phyloP scores from a whole-genome alignment of 371 early-diverging fungal species.

The Ordospora colligata region DNA sequence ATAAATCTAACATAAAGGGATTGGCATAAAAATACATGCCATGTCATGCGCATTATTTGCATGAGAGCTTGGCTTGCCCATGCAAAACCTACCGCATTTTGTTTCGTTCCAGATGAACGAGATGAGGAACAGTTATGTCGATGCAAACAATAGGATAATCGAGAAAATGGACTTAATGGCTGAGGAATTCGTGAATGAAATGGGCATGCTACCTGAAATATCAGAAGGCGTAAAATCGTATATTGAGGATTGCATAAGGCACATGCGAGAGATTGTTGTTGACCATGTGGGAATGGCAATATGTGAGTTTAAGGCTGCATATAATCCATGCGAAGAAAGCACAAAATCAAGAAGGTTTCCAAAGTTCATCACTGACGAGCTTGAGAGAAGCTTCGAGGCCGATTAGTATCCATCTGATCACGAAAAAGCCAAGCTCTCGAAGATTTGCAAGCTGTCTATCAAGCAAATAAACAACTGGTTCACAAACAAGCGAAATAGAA shows the following conservation, averaged over 20 bases:
- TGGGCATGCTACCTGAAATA: not conserved
- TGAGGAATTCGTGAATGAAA: not conserved
- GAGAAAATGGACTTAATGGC: not conserved
- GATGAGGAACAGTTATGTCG: not conserved
- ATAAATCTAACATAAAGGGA: no score
- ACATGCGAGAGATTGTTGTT: not conserved
- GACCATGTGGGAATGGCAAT: not conserved
- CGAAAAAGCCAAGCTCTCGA: constrained; percentile 34
- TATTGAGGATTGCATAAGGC: not conserved
- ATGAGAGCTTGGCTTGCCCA: not conserved
- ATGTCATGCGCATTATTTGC: not conserved
- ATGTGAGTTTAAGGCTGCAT: not conserved
- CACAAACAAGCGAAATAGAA: constrained; percentile 53
- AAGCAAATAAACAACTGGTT: constrained; percentile 56
- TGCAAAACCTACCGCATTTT: not conserved
- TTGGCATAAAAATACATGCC: not conserved
- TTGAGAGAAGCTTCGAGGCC: constrained; percentile 28
- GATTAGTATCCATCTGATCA: constrained; percentile 45
- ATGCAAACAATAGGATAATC: constrained; percentile 1
- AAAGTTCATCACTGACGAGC: constrained; percentile 31
- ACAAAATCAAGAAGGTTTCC: constrained; percentile 38
- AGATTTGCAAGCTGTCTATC: constrained; percentile 23
- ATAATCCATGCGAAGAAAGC: not conserved
- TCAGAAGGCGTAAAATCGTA: not conserved
- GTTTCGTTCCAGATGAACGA: not conserved